Evolutionary conservation across 768 basidiomycete species (phyloP), one percentile per base, ranked within the genome.

Genomic region (Hypsizygus marmoreus): DNA sequence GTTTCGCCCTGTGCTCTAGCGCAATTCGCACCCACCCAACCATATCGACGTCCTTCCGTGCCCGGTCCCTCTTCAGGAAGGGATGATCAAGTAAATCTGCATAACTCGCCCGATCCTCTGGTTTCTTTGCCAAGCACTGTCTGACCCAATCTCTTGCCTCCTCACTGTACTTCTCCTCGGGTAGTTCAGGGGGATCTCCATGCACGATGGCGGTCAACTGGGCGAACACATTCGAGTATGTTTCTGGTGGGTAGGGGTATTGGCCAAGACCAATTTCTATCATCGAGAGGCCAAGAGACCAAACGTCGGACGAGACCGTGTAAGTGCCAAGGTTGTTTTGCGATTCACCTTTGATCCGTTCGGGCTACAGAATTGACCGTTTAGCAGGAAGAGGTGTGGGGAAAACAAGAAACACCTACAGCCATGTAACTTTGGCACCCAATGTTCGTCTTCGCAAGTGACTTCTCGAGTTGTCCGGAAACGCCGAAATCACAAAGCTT

Each of bases 361-460:
- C 95, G 29, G 95, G 97, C 90, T 93, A 58, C 11, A 28, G 39
- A 6, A 22, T 9, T 40, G 45, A 35, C 49, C 31, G 17, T 30
- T 43, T 23, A 13, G 17, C 22, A 45, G 23, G 24, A 13, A 40
- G 17, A 30, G 17, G 45, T 34, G 5, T 30, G 31, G 24, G 54
- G 36, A 30, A 29, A 33, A 34, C 9, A 32, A 44, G 17, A 17
- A 19, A 17, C 24, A 77, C 86, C 65, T 66, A 93, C 93, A 37
- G 95, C 95, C 94, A 99, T 98, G 67, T 99, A 99, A 50, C 84
- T 88, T 65, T 99, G 97, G 63, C 97, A 99, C 6, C 97, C 97
- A 29, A 99, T 97, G 59, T 98, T 98, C 5, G 97, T 99, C 69
- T 95, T 95, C 13, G 97, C 97, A 16, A 99, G 75, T 45, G 86